phyloP scores from a whole-genome alignment of 345 rosid genomes.

The Erysimum cheiranthoides region DNA sequence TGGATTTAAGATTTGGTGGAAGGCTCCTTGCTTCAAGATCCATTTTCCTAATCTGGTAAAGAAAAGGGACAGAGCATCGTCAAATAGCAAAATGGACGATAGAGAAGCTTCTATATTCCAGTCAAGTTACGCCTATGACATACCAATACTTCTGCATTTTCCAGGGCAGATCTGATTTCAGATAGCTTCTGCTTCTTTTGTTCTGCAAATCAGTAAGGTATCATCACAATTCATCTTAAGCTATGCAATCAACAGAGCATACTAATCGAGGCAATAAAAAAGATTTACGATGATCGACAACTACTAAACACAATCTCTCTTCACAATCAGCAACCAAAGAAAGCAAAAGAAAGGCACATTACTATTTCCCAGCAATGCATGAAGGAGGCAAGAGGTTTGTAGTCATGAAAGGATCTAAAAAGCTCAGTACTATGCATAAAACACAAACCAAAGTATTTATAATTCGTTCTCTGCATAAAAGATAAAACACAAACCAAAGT shows the following conservation, averaged over 20 bases:
- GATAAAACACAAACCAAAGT: background rate
- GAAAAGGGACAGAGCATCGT: background rate
- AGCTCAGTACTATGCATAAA: background rate
- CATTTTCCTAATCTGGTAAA: conserved; percentile 73
- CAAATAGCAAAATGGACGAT: background rate
- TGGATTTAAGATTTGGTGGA: conserved; percentile 68
- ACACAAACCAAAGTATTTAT: background rate
- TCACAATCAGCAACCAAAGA: background rate
- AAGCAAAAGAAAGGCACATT: background rate
- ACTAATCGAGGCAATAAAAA: background rate
- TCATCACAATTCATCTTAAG: background rate
- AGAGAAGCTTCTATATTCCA: background rate
- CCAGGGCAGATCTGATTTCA: conserved; percentile 67
- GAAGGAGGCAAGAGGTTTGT: background rate
- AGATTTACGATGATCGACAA: background rate
- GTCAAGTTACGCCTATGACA: background rate
- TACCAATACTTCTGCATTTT: conserved; percentile 86
- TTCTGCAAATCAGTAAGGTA: conserved; percentile 54
- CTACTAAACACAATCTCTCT: background rate
- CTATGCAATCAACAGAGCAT: background rate
- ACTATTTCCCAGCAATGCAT: background rate
- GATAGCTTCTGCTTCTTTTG: conserved; percentile 82
- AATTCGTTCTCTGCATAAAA: too few relatives aligned
- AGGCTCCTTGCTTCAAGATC: conserved; percentile 89
- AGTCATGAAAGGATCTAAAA: background rate